phyloP scores from a whole-genome alignment of 1,284 basidiomycete species.

The Trametes polyzona region DNA sequence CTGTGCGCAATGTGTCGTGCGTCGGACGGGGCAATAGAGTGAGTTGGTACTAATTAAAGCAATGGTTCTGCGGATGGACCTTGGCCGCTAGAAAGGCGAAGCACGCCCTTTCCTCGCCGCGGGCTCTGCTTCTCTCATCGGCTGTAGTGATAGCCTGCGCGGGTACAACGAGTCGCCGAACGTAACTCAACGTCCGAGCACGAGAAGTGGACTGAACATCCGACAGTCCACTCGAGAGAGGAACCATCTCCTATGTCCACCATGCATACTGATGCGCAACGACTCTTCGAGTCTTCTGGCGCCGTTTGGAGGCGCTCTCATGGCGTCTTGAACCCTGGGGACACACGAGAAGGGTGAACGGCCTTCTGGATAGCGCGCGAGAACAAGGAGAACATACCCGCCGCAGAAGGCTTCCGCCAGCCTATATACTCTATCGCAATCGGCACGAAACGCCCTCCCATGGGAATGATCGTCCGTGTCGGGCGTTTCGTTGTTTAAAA shows the following conservation, averaged over 20 bases:
- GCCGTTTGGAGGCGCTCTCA: neutral
- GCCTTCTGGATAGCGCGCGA: slow-evolving; percentile 1
- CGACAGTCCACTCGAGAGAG: neutral
- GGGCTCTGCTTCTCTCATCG: slow-evolving; percentile 3
- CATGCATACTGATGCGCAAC: neutral
- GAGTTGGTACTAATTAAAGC: neutral
- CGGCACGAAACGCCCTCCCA: slow-evolving; percentile 1
- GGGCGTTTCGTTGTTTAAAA: slow-evolving; percentile 2
- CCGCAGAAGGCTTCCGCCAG: slow-evolving; percentile 1
- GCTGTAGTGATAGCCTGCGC: slow-evolving; percentile 1
- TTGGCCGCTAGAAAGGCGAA: slow-evolving; percentile 1
- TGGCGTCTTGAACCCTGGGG: neutral
- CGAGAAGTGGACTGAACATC: neutral
- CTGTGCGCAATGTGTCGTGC: neutral
- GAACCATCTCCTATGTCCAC: neutral
- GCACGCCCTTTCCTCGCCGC: slow-evolving; percentile 1
- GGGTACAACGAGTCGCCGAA: neutral
- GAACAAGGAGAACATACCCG: slow-evolving; percentile 3
- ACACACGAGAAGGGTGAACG: neutral
- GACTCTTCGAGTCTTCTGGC: neutral
- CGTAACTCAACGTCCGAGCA: slow-evolving; percentile 1
- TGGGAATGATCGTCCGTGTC: neutral
- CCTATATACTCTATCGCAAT: slow-evolving; percentile 11
- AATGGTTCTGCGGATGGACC: neutral
- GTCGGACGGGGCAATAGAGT: slow-evolving; percentile 2